Evolutionary conservation across 306 rosid species (phyloP).

Genomic region (Cucurbita maxima): DNA sequence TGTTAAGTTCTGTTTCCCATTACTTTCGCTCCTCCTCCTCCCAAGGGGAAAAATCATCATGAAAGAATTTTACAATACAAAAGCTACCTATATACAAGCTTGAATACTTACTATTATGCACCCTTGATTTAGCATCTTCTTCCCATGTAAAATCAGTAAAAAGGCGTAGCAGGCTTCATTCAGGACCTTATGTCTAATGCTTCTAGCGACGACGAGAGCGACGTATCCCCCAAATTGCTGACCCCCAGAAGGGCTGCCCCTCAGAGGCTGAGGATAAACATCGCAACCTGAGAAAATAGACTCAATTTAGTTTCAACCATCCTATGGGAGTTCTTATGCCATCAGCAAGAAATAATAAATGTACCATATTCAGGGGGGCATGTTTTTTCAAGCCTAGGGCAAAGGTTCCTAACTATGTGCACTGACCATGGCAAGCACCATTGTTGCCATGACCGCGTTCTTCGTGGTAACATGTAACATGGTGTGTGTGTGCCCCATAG

Average conservation of each 20-base stretch:
- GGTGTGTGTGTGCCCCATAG: not conserved
- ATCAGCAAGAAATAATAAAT: too few relatives aligned
- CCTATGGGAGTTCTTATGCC: too few relatives aligned
- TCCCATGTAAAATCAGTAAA: not conserved
- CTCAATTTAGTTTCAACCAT: too few relatives aligned
- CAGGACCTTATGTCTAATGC: not conserved
- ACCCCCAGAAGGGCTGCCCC: not conserved
- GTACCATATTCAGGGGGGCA: too few relatives aligned
- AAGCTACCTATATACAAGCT: slow-evolving; percentile 4
- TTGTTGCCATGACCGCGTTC: not conserved
- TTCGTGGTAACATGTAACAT: not conserved
- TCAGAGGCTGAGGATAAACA: not conserved
- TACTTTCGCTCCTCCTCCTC: not conserved
- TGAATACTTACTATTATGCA: not conserved
- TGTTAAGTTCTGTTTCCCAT: not conserved
- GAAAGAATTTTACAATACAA: slow-evolving; percentile 5
- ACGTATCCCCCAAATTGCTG: not conserved
- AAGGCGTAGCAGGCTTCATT: not conserved
- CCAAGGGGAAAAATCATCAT: not conserved
- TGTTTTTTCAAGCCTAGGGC: too few relatives aligned
- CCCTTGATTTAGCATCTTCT: not conserved
- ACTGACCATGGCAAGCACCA: not conserved
- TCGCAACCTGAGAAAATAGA: not conserved
- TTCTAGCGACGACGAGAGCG: too few relatives aligned
- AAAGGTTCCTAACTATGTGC: not conserved